phyloP scores from a whole-genome alignment of 2,329 filamentous ascomycete genomes.

The Diplodia intermedia region DNA sequence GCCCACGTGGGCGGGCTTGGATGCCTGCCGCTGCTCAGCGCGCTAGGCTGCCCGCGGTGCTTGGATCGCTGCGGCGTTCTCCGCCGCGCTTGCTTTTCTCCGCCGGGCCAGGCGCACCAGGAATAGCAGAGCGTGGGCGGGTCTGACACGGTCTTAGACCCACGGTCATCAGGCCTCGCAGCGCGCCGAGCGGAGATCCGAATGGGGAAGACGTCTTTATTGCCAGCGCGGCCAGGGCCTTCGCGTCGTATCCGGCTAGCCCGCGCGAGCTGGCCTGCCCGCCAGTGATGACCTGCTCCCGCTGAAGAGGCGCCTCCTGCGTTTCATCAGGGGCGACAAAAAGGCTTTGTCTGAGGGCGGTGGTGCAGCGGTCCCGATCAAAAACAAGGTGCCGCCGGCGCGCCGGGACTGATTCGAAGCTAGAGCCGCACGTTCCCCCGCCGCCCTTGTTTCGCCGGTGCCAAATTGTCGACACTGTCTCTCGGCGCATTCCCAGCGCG shows the following conservation, averaged over 20 bases:
- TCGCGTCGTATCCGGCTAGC: constrained; percentile 31
- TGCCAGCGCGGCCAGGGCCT: constrained; percentile 27
- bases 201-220: constrained; percentile 32
- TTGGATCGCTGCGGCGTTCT: constrained; percentile 28
- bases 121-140: constrained; percentile 16
- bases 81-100: constrained; percentile 31
- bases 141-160: constrained; percentile 32
- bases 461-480: constrained; percentile 12
- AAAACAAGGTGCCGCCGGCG: constrained; percentile 10
- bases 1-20: constrained; percentile 21
- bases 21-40: constrained; percentile 30
- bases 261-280: constrained; percentile 3
- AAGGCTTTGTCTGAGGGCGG: constrained; percentile 24
- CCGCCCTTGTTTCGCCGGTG: constrained; percentile 22
- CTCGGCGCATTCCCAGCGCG: constrained; percentile 27
- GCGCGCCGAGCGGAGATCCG: constrained; percentile 32
- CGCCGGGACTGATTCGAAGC: constrained; percentile 12
- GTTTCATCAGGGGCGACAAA: constrained; percentile 24
- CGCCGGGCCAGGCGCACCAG: constrained; percentile 17
- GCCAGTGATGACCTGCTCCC: constrained; percentile 6
- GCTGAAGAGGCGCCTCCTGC: constrained; percentile 12
- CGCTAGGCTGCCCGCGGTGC: constrained; percentile 10
- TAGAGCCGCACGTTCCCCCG: constrained; percentile 30
- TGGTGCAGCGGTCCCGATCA: constrained; percentile 27
- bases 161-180: constrained; percentile 32